These are phyloP conservation scores for Mrakia blollopis DNA, from an alignment of 768 basidiomycete genomes.

Conservation along the genomic window DNA sequence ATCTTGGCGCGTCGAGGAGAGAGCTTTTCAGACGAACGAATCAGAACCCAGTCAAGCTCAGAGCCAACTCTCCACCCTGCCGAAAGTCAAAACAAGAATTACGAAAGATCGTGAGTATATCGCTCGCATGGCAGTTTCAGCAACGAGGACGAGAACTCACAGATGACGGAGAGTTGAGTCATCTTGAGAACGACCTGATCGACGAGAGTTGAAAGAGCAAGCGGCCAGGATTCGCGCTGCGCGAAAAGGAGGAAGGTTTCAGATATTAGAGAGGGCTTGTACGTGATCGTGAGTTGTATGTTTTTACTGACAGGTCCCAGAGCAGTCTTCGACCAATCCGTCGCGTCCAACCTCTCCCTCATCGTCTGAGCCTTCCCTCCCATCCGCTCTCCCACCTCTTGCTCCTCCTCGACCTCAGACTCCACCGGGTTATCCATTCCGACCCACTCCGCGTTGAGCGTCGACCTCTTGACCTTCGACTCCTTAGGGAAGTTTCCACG, in stretches of 20 bases:
- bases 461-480: not conserved
- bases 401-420: not conserved
- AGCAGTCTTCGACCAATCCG: slow-evolving; percentile 16
- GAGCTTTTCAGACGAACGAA: not conserved
- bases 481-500: no score
- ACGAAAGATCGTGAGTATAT: no score
- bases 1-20: no score
- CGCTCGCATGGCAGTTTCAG: no score
- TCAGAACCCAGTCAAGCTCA: slow-evolving; percentile 14
- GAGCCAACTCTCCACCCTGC: slow-evolving; percentile 6
- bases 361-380: no score
- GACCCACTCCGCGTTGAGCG: not conserved
- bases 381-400: not conserved
- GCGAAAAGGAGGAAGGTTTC: not conserved
- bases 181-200: not conserved
- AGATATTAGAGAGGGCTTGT: not conserved
- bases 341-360: not conserved
- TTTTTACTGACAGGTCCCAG: slow-evolving; percentile 4
- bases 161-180: not conserved
- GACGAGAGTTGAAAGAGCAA: not conserved
- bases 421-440: not conserved
- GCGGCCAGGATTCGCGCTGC: slow-evolving; percentile 8
- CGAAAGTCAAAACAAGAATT: no score
- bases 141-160: not conserved
- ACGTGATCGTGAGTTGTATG: no score